Evolutionary conservation across 2,329 filamentous ascomycete genomes (phyloP), one percentile per base, ranked within the genome.

Genomic region (Polytolypa hystricis): DNA sequence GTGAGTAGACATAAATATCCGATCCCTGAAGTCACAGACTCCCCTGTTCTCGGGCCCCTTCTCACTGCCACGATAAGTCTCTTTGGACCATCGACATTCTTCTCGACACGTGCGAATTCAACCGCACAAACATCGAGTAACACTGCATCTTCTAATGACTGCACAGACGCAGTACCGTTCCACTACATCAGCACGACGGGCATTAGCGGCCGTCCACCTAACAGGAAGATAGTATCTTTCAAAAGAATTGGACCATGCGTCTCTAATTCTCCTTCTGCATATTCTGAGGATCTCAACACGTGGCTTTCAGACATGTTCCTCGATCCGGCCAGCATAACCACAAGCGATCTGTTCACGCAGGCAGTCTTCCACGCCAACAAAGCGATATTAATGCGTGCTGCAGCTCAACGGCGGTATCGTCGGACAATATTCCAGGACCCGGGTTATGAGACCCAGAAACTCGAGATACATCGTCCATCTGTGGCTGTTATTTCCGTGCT

Each of bases 1-100:
- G 10, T 1, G 7, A 12, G 7, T 17, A 34, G 20, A 9, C 26
- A 30, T 7, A 20, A 14, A 10, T 29, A 30, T 17, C 35, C 25
- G 9, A 29, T 30, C 25, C 35, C 35, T 10, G 12, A n/a, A 14
- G 16, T 34, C 11, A 33, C 7, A 6, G 21, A 39, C 3, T 14
- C 30, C 12, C 30, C 37, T 1, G 19, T 21, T 21, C 15, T 39
- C 10, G 37, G 30, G 11, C 30, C 37, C 11, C 30, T 39, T 12
- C 37, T 34, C n/a, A 34, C 37, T 2, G 30, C 37, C n/a, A 34
- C 37, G 34, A 20, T 39, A 15, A 21, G 30, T 18, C 21, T 39
- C n/a, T 39, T 39, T 25, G 37, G 37, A n/a, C 20, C 37, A 7
- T 39, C 37, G 11, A 33, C 20, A 14, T 39, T 39, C 27, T 39